Evolutionary conservation across 1,139 yeast species (phyloP).

Genomic region (Magnusiomyces magnusii): DNA sequence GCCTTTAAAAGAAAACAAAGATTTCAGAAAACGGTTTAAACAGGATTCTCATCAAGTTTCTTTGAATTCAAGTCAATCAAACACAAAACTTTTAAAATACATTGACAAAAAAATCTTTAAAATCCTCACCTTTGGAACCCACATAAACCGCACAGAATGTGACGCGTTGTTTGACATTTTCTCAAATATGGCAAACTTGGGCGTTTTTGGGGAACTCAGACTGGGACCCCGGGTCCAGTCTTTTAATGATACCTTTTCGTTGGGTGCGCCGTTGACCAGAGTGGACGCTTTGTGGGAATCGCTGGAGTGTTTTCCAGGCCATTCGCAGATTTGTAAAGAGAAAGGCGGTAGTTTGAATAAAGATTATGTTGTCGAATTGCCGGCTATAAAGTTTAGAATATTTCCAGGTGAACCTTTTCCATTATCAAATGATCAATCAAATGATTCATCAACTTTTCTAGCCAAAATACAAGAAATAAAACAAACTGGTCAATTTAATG

Average conservation of each 20-base stretch:
- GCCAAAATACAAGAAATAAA: neutral
- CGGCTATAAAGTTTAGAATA: neutral
- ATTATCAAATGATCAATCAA: neutral
- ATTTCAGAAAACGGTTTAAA: neutral
- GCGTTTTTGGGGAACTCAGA: neutral
- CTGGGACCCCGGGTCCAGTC: neutral
- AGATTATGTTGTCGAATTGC: no score
- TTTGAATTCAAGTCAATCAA: neutral
- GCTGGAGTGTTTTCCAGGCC: neutral
- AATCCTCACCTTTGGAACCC: neutral
- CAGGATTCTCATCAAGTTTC: no score
- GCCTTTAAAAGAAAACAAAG: neutral
- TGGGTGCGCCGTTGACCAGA: neutral
- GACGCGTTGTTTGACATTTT: neutral
- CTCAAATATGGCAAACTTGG: neutral
- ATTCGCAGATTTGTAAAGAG: neutral
- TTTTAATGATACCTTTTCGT: neutral
- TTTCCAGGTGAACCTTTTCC: neutral
- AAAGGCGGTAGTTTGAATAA: no score
- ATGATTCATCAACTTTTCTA: no score
- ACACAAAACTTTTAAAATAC: neutral
- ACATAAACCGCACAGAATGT: neutral
- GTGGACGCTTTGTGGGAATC: neutral
- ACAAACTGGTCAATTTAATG: no score
- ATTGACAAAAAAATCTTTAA: neutral